Evolutionary conservation across 169 alveolate species (phyloP).

Genomic region (Plasmodium sp.): DNA sequence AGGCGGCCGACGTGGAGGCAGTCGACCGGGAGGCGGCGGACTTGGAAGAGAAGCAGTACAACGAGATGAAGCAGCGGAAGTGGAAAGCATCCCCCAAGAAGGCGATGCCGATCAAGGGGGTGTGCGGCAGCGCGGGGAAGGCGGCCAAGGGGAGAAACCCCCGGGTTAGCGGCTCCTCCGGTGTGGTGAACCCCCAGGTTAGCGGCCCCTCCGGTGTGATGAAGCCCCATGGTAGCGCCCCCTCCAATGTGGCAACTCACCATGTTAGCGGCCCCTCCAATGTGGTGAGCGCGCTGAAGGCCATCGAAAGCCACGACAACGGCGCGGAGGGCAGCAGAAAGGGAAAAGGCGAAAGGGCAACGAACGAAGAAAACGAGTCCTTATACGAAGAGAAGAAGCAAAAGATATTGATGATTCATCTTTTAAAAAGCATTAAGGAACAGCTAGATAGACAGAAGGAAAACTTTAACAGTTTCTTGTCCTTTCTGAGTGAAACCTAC

Average conservation of each 20-base stretch:
- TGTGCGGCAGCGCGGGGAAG: background rate
- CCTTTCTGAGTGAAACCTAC: slow-evolving; percentile 61
- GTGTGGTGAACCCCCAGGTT: background rate
- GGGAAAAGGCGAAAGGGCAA: background rate
- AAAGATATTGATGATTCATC: slow-evolving; percentile 35
- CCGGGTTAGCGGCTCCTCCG: too few species aligned
- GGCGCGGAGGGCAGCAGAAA: background rate
- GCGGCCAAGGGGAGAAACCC: background rate
- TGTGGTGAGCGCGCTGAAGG: background rate
- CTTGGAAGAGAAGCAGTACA: background rate
- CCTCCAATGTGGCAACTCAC: too few species aligned
- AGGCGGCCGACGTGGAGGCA: background rate
- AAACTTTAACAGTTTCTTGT: slow-evolving; percentile 31
- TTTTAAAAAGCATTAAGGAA: slow-evolving; percentile 48
- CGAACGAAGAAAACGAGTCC: background rate
- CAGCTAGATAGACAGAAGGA: slow-evolving; percentile 36
- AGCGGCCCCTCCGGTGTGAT: background rate
- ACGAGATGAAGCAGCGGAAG: background rate
- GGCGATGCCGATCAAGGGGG: background rate
- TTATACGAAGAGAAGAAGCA: slow-evolving; percentile 39
- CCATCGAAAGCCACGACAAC: background rate
- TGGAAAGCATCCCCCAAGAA: background rate
- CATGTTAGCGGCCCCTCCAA: background rate
- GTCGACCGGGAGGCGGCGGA: background rate
- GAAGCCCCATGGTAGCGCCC: too few species aligned